phyloP scores from a whole-genome alignment of 2,329 filamentous ascomycete genomes.

The Colletotrichum tofieldiae region DNA sequence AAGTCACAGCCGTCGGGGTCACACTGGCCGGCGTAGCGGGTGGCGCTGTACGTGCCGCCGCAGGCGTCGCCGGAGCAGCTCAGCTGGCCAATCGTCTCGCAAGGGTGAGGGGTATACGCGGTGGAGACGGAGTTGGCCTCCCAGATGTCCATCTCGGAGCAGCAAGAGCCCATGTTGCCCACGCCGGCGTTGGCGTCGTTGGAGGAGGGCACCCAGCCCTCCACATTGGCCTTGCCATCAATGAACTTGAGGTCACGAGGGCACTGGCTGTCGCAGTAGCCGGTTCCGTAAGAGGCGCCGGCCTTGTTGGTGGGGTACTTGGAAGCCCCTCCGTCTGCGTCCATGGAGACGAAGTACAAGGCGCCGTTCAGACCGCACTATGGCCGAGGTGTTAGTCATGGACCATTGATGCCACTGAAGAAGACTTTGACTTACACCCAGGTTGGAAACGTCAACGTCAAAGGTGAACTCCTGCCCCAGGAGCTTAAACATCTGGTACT shows the following conservation, averaged over 20 bases:
- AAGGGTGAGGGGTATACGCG: conserved; percentile 78
- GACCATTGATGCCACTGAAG: no score
- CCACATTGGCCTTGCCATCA: conserved; percentile 69
- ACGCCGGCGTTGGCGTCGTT: conserved; percentile 70
- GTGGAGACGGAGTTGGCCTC: conserved; percentile 78
- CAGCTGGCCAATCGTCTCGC: conserved; percentile 64
- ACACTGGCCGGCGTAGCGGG: conserved; percentile 75
- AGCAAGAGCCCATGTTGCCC: conserved; percentile 70
- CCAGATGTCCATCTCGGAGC: conserved; percentile 75
- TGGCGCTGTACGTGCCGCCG: conserved; percentile 66
- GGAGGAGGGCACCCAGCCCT: conserved; percentile 65
- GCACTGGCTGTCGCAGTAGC: conserved; percentile 68
- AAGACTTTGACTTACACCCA: conserved; percentile 50
- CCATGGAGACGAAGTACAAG: conserved; percentile 77
- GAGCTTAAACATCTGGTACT: conserved; percentile 77
- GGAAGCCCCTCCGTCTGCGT: conserved; percentile 68
- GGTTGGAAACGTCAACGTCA: conserved; percentile 78
- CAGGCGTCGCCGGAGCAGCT: conserved; percentile 67
- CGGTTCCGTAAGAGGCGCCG: conserved; percentile 73
- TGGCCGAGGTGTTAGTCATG: background rate
- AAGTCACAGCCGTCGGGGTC: conserved; percentile 81
- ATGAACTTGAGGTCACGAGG: conserved; percentile 71
- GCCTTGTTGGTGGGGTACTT: conserved; percentile 67
- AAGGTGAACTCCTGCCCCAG: conserved; percentile 80
- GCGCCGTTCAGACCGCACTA: conserved; percentile 82